Conservation (phyloP, 2,329 filamentous ascomycete species). For the Penicillium sumatraense region DNA sequence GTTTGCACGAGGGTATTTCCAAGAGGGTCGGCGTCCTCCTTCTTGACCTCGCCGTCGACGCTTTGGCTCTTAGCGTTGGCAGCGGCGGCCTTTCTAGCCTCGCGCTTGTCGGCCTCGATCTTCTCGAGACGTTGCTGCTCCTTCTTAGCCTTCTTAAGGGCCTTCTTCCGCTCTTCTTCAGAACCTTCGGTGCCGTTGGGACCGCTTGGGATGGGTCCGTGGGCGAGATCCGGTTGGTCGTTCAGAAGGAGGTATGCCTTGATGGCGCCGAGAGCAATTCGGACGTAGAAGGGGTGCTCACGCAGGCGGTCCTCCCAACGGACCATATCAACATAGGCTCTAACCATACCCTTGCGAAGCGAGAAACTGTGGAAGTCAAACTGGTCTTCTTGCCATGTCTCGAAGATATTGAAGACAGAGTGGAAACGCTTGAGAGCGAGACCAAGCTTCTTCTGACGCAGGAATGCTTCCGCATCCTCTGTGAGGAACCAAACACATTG, state of each 20-base stretch:
- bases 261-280: conserved; percentile 80
- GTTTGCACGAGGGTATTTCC: conserved; percentile 81
- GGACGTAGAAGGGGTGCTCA: conserved; percentile 90
- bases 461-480: conserved; percentile 89
- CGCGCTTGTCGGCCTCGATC: conserved; percentile 80
- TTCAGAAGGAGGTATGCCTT: conserved; percentile 78
- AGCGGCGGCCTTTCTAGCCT: conserved; percentile 76
- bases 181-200: conserved; percentile 54
- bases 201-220: conserved; percentile 64
- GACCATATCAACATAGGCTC: conserved; percentile 94
- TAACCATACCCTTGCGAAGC: conserved; percentile 92
- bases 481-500: conserved; percentile 97
- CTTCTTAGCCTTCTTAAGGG: conserved; percentile 86
- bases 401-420: conserved; percentile 87
- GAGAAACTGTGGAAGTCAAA: conserved; percentile 99
- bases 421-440: conserved; percentile 93
- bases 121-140: conserved; percentile 75
- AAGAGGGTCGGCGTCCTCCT: conserved; percentile 86
- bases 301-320: conserved; percentile 91
- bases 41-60: conserved; percentile 66
- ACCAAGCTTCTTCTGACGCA: conserved; percentile 78
- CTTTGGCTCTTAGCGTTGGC: conserved; percentile 60
- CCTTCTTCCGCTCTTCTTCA: conserved; percentile 77
- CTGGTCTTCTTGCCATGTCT: conserved; percentile 97
- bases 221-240: conserved; percentile 71